Percentiles rank a stretch among this genome's conserved stretches.
phyloP scores from a whole-genome alignment of 306 rosid species.

The Quercus cerris region DNA sequence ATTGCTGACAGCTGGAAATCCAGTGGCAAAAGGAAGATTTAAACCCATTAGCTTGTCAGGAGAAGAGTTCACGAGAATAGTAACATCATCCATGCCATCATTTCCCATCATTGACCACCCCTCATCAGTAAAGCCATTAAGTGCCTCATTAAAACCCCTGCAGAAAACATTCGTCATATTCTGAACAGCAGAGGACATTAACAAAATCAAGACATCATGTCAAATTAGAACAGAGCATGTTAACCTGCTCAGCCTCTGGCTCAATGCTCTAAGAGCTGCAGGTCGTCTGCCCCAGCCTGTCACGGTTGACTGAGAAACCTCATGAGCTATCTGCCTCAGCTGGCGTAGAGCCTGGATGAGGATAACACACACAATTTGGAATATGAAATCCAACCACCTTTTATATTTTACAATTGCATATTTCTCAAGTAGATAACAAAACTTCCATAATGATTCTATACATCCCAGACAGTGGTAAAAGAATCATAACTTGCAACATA shows the following conservation, averaged over 20 bases:
- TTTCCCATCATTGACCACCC: constrained; percentile 95
- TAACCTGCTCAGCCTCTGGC: constrained; percentile 93
- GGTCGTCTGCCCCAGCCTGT: constrained; percentile 97
- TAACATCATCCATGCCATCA: constrained; percentile 92
- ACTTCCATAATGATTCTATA: not conserved
- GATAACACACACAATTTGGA: not conserved
- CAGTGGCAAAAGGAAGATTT: constrained; percentile 79
- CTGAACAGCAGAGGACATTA: not conserved
- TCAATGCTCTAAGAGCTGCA: constrained; percentile 81
- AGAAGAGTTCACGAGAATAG: constrained; percentile 81
- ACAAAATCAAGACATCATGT: not conserved
- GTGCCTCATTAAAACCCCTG: constrained; percentile 98
- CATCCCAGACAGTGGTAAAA: not conserved
- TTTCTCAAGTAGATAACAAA: constrained; percentile 1
- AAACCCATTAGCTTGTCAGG: constrained; percentile 91
- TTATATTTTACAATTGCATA: not conserved
- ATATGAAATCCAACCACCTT: not conserved
- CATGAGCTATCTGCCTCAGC: constrained; percentile 89
- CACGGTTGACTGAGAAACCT: constrained; percentile 85
- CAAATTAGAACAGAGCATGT: constrained; percentile 10
- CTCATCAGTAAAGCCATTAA: constrained; percentile 93
- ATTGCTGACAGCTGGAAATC: constrained; percentile 86
- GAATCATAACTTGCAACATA: constrained; percentile 1
- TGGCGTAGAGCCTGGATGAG: constrained; percentile 77
- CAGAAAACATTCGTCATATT: constrained; percentile 29